Percentiles rank a stretch among this genome's conserved stretches.
Conservation (phyloP, 2,329 filamentous ascomycete species). For the Aphanoascus verrucosus region DNA sequence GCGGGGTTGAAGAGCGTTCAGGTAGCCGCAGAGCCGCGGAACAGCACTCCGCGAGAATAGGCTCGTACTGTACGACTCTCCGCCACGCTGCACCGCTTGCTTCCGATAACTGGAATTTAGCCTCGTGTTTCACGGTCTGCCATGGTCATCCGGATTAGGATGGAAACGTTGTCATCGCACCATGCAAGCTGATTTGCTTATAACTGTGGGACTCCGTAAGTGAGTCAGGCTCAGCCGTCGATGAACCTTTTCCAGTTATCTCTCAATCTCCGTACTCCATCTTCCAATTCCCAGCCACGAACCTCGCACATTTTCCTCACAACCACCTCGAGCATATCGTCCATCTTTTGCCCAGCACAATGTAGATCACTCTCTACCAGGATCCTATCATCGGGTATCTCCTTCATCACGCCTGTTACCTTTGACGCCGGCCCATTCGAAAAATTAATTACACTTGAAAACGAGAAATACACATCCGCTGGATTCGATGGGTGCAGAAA, state of each 20-base stretch:
- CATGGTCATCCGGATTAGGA: no score
- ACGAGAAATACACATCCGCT: constrained; percentile 72
- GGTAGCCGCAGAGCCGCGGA: no score
- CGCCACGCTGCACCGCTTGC: no score
- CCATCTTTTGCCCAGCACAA: constrained; percentile 70
- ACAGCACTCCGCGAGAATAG: no score
- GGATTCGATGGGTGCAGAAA: constrained; percentile 67
- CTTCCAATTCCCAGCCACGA: constrained; percentile 64
- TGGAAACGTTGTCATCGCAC: no score
- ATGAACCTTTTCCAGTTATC: constrained; percentile 70
- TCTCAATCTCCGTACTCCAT: constrained; percentile 58
- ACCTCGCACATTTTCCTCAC: constrained; percentile 64
- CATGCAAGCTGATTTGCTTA: no score
- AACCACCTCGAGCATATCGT: constrained; percentile 62
- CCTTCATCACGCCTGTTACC: constrained; percentile 56
- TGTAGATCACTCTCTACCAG: constrained; percentile 88
- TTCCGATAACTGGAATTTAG: no score
- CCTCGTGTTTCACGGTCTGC: no score
- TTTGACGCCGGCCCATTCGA: constrained; percentile 44
- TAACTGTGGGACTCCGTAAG: no score
- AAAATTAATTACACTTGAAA: constrained; percentile 75
- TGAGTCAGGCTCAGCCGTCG: constrained; percentile 48
- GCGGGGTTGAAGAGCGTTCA: no score
- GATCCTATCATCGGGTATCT: constrained; percentile 65
- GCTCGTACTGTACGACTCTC: no score